Base-by-base conservation (phyloP, 83 land plant species). In the Larix sibirica region DNA sequence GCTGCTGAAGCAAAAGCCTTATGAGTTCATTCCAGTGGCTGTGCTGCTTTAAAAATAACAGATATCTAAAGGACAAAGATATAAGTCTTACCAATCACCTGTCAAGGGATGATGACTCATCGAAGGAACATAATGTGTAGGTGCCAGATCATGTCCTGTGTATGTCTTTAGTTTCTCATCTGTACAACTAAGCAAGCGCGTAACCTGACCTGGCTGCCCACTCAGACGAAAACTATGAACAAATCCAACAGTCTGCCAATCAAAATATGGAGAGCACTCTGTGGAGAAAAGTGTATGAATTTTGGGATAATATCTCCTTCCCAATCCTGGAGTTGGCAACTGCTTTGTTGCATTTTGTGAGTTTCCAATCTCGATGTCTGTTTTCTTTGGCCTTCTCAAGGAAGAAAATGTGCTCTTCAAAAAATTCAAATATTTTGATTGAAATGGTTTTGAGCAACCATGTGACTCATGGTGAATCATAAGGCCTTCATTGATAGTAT, bases 231-330 rank as follows among this genome's bases (percentile, higher is more conserved):
- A 97, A 80, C 98, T 95, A 79, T 97, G 95, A 36, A 95, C 58
- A 68, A 97, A 90, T 62, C 99, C 99, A 10, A 95, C 96, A 83
- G 99, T 97, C 80, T 97, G 99, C 99, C 99, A 97, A 83, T 97
- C 99, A 87, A 95, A 97, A 85, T 97, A 97, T 5, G 93, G 58
- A 26, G 94, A 79, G 73, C 99, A 97, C 80, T 97, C 99, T 3
- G 96, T 92, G 16, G 98, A 97, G 79, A 97, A 97, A n/a, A 97
- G 47, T 0, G 99, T 97, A 76, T 97, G 99, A 23, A 97, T 95
- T 85, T 93, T 95, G 58, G 96, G 95, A 81, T 91, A 83, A 42
- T 42, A 26, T 50, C 61, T 42, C 63, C 67, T 86, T 66, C 18
- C 60, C 5, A 74, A 76, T 81, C 90, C 69, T 78, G 50, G 83